A percentile compares a stretch with the other conserved stretches of the same genome.
Conservation (phyloP, 2,329 filamentous ascomycete species). For the Aspergillus sp. region DNA sequence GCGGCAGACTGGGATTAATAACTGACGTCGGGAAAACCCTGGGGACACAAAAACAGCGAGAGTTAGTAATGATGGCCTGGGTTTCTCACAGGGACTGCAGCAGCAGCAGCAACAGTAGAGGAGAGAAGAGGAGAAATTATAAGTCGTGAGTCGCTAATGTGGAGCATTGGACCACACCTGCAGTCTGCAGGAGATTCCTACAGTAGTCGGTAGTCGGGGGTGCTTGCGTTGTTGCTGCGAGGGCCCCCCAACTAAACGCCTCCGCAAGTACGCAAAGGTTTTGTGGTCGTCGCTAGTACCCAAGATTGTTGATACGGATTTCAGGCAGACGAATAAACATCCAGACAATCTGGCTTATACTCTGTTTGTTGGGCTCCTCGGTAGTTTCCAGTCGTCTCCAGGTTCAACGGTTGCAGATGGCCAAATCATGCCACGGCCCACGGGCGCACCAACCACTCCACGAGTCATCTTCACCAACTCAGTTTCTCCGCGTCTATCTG, state of each 20-base stretch:
- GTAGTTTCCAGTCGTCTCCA: background rate
- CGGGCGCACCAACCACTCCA: background rate
- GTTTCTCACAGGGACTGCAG: background rate
- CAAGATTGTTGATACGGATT: too few species aligned
- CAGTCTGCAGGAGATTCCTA: background rate
- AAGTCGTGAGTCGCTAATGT: background rate
- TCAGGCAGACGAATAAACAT: background rate
- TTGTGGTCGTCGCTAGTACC: too few species aligned
- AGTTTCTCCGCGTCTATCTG: background rate
- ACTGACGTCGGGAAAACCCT: background rate
- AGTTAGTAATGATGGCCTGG: background rate
- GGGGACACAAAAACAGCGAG: background rate
- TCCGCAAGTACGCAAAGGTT: too few species aligned
- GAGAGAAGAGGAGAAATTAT: constrained; percentile 17
- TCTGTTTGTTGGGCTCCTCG: background rate
- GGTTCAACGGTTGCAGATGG: background rate
- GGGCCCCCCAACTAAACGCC: too few species aligned
- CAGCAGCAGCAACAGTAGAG: background rate
- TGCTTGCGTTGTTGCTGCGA: too few species aligned
- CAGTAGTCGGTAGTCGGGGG: too few species aligned
- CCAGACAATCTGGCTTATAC: background rate
- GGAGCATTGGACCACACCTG: background rate
- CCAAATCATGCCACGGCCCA: background rate
- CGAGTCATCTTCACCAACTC: background rate
- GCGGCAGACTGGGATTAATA: background rate